Conservation (phyloP, 495 filamentous ascomycete genomes). For the Staphylotrichum tortipilum region DNA sequence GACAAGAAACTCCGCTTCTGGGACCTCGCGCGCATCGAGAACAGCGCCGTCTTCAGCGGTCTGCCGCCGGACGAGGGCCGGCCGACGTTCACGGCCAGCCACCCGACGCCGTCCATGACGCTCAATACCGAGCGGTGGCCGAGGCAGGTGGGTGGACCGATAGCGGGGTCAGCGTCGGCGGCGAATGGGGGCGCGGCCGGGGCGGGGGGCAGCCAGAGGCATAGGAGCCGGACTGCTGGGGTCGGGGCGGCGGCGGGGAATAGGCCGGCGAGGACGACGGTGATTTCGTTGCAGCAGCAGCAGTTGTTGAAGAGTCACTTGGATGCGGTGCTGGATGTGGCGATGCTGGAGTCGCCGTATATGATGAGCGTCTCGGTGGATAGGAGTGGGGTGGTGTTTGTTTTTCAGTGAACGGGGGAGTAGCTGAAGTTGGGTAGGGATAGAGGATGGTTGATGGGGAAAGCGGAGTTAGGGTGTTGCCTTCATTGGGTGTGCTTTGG, state of each 20-base stretch:
- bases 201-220: constrained; percentile 29
- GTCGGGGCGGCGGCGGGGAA: constrained; percentile 25
- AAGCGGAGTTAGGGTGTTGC: neutral
- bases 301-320: constrained; percentile 77
- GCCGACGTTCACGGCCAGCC: constrained; percentile 62
- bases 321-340: constrained; percentile 82
- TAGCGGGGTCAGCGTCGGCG: constrained; percentile 23
- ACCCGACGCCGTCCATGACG: constrained; percentile 58
- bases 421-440: neutral
- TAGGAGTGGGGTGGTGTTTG: constrained; percentile 82
- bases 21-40: constrained; percentile 68
- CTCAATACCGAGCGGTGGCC: constrained; percentile 65
- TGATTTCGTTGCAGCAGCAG: constrained; percentile 83
- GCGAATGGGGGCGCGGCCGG: constrained; percentile 30
- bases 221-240: too few relatives aligned
- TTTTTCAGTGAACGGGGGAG: constrained; percentile 64
- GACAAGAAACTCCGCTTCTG: constrained; percentile 91
- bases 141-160: constrained; percentile 18
- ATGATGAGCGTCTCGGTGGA: constrained; percentile 89
- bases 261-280: constrained; percentile 64
- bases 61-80: constrained; percentile 59
- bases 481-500: neutral
- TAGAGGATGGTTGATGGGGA: neutral
- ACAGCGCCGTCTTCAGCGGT: constrained; percentile 71
- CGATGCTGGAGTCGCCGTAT: constrained; percentile 79